Base-by-base conservation (phyloP, 2,329 filamentous ascomycete species). In the Didymella pomorum region DNA sequence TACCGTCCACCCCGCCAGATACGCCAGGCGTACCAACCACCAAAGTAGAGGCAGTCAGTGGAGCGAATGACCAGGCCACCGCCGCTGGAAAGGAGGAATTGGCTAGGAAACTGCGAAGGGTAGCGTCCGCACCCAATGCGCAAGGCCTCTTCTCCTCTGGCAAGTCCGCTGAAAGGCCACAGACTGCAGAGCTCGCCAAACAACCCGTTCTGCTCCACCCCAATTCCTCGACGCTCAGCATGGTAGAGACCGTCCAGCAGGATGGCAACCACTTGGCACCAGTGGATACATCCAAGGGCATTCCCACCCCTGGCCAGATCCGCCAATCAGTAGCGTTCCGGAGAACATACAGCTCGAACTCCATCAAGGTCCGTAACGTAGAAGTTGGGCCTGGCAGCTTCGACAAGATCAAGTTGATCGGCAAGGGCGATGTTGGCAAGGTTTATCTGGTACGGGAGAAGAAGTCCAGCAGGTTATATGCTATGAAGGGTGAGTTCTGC, bases 371-470 rank as follows among this genome's bases (percentile, higher is more conserved):
- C 66, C 87, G 95, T 70, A 93, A 97, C 76, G 95, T 99, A 46
- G 95, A 99, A 79, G 95, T 99, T 33, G 91, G 93, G 0, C 95
- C 95, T 0, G 85, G 91, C 62, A 98, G 94, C 76, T 99, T 99
- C 71, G 95, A 99, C 83, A 99, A 99, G 86, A 97, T 99, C 79
- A 99, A 99, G 79, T 85, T 99, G 79, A 97, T 99, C 73, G 95
- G 95, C 56, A 99, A 99, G 81, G 95, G 95, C 58, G 95, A 99
- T 78, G 95, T 99, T 23, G 95, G 95, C 62, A 99, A 99, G 81
- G 95, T 99, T 1, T 99, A 99, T 76, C 82, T 99, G 67, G 95
- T 99, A 50, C 87, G 93, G 67, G 95, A 99, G 79, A 99, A 99
- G 87, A 98, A 98, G 86, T 97, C 93, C 72, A 89, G 88, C 68